Evolutionary conservation across 2,329 filamentous ascomycete species (phyloP), one percentile per base, ranked within the genome.

Genomic region (Pseudogymnoascus sp.): DNA sequence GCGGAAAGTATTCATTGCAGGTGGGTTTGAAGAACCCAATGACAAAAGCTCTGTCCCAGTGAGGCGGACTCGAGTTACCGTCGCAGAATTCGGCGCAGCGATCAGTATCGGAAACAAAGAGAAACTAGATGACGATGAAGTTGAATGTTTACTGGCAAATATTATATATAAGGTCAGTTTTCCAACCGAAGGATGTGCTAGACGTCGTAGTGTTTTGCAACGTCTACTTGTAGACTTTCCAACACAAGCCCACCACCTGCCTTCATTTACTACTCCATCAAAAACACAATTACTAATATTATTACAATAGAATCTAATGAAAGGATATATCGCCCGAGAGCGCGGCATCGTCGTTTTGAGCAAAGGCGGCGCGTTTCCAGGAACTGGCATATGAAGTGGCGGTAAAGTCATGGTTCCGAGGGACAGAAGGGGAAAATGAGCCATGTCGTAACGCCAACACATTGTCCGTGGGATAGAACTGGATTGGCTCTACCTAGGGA

Each of bases 281-380:
- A 56, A 19, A 28, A 6, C 6, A 12, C 70, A 74, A 74, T 76
- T 66, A 76, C 70, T 69, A 26, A 35, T 14, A 62, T 3, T 10
- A 56, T 14, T 33, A 33, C 10, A 56, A 60, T 60, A 74, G 72
- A 73, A 70, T 63, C 67, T 74, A 60, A 96, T 99, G 90, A 99
- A 98, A 77, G 95, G 96, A 41, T 99, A 99, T 76, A 99, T 99
- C 69, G 89, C 93, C 33, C 89, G 93, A 62, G 93, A 96, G 69
- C 86, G 90, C 69, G 89, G 89, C 35, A 93, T 93, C 68, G 89
- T 99, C 28, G 95, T 99, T 19, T 78, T 99, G 63, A 97, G 91
- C 75, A 98, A 97, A 76, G 89, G 84, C 64, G 91, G 90, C 41
- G 93, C 95, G 2, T 99, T 99, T 72, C 95, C 96, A 0, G 93